Percentiles rank a stretch among this genome's conserved stretches.
Conservation (phyloP, 495 filamentous ascomycete species). For the Xylaria longipes region DNA sequence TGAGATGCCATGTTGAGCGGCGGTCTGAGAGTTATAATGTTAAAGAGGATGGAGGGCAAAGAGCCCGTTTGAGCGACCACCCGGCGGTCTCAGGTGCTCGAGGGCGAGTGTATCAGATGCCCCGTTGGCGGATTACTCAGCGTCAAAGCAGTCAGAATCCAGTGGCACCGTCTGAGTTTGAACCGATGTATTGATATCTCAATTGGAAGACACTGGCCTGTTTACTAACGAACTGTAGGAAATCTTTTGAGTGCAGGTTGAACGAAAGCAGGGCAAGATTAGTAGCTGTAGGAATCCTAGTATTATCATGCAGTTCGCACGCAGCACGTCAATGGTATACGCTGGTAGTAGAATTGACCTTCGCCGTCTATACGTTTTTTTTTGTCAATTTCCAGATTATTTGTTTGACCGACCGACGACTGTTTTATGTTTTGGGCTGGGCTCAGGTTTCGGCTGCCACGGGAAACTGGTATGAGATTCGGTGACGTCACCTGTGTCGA, state of each 20-base stretch:
- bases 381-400: not conserved
- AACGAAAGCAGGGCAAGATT: not conserved
- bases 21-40: not conserved
- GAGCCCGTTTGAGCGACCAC: not conserved
- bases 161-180: not conserved
- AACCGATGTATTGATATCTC: not conserved
- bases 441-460: not conserved
- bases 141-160: not conserved
- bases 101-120: not conserved
- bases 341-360: not conserved
- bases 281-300: not conserved
- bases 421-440: not conserved
- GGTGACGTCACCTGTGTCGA: conserved; percentile 22
- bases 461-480: not conserved
- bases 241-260: not conserved
- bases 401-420: not conserved
- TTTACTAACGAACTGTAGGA: not conserved
- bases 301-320: not conserved
- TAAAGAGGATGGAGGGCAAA: not conserved
- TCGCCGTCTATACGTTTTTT: not conserved
- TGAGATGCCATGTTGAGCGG: conserved; percentile 28
- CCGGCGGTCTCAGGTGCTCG: not conserved
- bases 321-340: not conserved
- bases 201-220: not conserved
- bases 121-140: conserved; percentile 18